phyloP scores from a whole-genome alignment of 164 flowering plant genomes.

The Euptelea pleiosperma region DNA sequence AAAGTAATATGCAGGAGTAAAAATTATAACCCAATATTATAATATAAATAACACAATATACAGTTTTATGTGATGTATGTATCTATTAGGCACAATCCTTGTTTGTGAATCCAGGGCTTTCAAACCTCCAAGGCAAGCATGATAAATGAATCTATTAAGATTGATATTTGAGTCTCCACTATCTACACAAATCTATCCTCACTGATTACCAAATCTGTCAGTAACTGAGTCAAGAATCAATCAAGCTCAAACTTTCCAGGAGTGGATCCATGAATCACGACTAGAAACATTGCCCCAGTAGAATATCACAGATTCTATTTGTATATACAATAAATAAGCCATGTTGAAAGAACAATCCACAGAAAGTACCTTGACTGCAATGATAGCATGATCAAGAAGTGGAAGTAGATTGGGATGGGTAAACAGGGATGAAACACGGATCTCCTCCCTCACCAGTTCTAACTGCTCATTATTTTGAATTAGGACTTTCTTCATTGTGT shows the following conservation, averaged over 20 bases:
- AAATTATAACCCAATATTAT: too few relatives aligned
- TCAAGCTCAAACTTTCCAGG: background rate
- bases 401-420: conserved; percentile 92
- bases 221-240: background rate
- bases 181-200: too few relatives aligned
- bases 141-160: too few relatives aligned
- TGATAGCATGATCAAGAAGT: conserved; percentile 92
- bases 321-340: background rate
- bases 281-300: background rate
- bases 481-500: conserved; percentile 90
- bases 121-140: too few relatives aligned
- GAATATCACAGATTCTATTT: background rate
- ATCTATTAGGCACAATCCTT: too few relatives aligned
- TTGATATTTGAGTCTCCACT: too few relatives aligned
- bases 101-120: too few relatives aligned
- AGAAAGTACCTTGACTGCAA: conserved; percentile 66
- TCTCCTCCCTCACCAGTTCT: conserved; percentile 88
- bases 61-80: too few relatives aligned
- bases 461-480: conserved; percentile 86
- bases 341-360: background rate
- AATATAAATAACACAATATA: too few relatives aligned
- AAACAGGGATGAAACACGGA: conserved; percentile 81
- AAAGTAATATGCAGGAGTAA: too few relatives aligned
- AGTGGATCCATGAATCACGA: background rate
- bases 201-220: background rate